Percentiles rank a stretch among this genome's conserved stretches.
Evolutionary conservation across 257 asterid genomes (phyloP).

Genomic region (Lycium barbarum): DNA sequence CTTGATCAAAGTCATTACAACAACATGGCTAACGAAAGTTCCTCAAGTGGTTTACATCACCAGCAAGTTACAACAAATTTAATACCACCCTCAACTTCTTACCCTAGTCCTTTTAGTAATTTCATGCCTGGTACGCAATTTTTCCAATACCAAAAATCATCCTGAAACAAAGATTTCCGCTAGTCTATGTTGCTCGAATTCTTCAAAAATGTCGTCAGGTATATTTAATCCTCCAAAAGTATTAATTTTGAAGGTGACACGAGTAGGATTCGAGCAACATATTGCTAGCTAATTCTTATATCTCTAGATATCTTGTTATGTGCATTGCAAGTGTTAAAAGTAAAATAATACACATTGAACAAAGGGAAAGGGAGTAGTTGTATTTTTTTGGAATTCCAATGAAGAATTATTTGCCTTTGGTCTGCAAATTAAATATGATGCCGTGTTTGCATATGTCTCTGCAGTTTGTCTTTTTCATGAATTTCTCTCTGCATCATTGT

Average conservation of each 20-base stretch:
- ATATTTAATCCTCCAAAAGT: neutral
- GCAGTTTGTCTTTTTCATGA: constrained; percentile 37
- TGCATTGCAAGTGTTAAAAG: neutral
- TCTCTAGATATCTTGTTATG: neutral
- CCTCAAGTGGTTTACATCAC: constrained; percentile 36
- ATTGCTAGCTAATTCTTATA: neutral
- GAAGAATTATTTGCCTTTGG: constrained; percentile 48
- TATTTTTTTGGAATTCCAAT: constrained; percentile 41
- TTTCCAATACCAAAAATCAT: constrained; percentile 48
- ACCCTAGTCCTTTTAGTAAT: constrained; percentile 35
- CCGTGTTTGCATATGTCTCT: neutral
- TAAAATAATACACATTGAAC: neutral
- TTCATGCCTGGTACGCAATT: constrained; percentile 42
- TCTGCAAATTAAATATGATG: constrained; percentile 27
- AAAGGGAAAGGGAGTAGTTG: neutral
- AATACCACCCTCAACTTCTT: constrained; percentile 28
- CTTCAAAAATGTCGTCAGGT: neutral
- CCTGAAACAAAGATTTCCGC: neutral
- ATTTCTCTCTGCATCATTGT: neutral
- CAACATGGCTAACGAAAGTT: constrained; percentile 46
- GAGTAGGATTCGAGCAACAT: neutral
- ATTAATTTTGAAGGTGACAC: neutral
- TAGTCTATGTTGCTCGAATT: neutral
- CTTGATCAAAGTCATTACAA: constrained; percentile 34
- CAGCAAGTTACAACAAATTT: constrained; percentile 3